Conservation (phyloP, 257 asterid genomes). For the Thymus mandschuricus region DNA sequence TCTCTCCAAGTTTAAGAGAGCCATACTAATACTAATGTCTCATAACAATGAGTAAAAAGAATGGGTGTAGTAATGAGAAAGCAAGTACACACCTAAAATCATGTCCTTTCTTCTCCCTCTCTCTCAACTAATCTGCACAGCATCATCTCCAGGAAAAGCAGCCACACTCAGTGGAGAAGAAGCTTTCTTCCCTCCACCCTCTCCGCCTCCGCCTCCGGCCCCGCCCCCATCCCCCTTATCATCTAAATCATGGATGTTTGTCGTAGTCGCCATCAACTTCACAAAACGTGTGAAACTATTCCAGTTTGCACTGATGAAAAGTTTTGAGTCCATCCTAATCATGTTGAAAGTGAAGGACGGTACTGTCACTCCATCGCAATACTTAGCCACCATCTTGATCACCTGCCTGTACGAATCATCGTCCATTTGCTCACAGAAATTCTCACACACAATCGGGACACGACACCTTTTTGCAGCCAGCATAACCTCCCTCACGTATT, state of each 20-base stretch:
- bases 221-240: not conserved
- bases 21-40: not conserved
- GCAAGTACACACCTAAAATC: not conserved
- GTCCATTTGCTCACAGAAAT: slow-evolving; percentile 52
- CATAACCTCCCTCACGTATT: slow-evolving; percentile 60
- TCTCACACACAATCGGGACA: slow-evolving; percentile 67
- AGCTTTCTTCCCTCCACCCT: slow-evolving; percentile 41
- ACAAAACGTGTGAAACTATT: slow-evolving; percentile 66
- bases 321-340: slow-evolving; percentile 56
- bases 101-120: slow-evolving; percentile 24
- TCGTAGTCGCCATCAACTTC: slow-evolving; percentile 57
- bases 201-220: not conserved
- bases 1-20: not conserved
- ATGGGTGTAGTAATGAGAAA: not conserved
- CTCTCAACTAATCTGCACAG: slow-evolving; percentile 42
- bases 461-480: slow-evolving; percentile 54
- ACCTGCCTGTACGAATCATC: slow-evolving; percentile 63
- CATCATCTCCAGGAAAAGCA: slow-evolving; percentile 47
- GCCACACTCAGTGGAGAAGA: slow-evolving; percentile 39
- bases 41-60: not conserved
- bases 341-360: slow-evolving; percentile 75
- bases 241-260: slow-evolving; percentile 45
- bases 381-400: slow-evolving; percentile 58
- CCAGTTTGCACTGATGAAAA: slow-evolving; percentile 32
- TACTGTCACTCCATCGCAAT: slow-evolving; percentile 49